A percentile compares a stretch with the other conserved stretches of the same genome.
Evolutionary conservation across 1,284 basidiomycete genomes (phyloP).

Genomic region (Inonotus hispidus): DNA sequence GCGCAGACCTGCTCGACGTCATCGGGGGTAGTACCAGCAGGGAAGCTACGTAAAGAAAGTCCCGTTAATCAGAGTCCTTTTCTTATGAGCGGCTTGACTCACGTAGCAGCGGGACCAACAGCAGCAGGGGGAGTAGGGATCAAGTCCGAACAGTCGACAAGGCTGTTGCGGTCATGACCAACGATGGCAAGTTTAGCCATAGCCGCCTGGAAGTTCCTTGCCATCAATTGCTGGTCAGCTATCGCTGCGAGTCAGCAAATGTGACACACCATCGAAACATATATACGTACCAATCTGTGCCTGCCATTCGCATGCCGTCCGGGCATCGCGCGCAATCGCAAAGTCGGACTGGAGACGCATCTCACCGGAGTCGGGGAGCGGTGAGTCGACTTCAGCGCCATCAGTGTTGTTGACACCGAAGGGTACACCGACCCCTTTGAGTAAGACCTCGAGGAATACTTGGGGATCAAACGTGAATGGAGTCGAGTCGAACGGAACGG

Average conservation of each 20-base stretch:
- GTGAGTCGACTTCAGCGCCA: constrained; percentile 7
- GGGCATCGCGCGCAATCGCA: constrained; percentile 18
- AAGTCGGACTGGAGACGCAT: constrained; percentile 19
- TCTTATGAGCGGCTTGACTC: neutral
- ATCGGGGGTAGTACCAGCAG: constrained; percentile 11
- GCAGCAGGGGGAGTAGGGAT: constrained; percentile 8
- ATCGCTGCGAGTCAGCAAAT: constrained; percentile 20
- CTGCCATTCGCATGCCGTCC: constrained; percentile 21
- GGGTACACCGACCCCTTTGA: constrained; percentile 18
- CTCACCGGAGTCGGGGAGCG: constrained; percentile 9
- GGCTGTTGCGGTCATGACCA: constrained; percentile 24
- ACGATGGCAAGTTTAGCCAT: constrained; percentile 19
- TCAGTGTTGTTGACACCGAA: constrained; percentile 13
- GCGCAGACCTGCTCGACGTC: constrained; percentile 17
- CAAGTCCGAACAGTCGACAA: constrained; percentile 19
- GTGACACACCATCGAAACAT: constrained; percentile 21
- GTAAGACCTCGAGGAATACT: constrained; percentile 20
- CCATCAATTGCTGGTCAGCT: constrained; percentile 27
- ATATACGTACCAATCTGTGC: constrained; percentile 13
- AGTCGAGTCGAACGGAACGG: constrained; percentile 21
- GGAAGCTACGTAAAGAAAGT: constrained; percentile 10
- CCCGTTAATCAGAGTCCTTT: neutral
- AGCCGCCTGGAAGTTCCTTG: constrained; percentile 23
- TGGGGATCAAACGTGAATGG: constrained; percentile 22
- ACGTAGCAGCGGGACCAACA: constrained; percentile 7